phyloP scores from a whole-genome alignment of 331 rosid species.

The Ulmus americana region DNA sequence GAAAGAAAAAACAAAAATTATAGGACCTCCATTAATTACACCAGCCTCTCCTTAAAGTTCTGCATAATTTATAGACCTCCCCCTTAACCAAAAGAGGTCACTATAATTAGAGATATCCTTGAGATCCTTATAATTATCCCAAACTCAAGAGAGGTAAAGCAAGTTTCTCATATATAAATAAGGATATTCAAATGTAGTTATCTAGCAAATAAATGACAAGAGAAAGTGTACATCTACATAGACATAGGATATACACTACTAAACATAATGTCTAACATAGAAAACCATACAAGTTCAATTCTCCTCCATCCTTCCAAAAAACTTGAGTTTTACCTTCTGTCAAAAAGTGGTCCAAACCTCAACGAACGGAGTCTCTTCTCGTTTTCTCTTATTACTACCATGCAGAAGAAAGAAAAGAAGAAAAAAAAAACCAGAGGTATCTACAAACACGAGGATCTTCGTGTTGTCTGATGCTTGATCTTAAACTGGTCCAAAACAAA shows the following conservation, averaged over 20 bases:
- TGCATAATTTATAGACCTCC: neutral
- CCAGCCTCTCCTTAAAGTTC: neutral
- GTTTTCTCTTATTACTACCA: constrained; percentile 11
- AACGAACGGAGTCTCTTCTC: constrained; percentile 14
- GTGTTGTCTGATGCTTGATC: constrained; percentile 6
- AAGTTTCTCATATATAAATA: too few species aligned
- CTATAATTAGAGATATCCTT: neutral
- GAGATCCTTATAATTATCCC: neutral
- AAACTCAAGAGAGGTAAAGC: too few species aligned
- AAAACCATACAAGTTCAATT: constrained; percentile 1
- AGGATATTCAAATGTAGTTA: neutral
- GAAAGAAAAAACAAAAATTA: too few species aligned
- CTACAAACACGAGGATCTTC: constrained; percentile 14
- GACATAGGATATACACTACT: constrained; percentile 11
- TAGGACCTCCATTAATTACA: too few species aligned
- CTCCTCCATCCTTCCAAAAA: constrained; percentile 7
- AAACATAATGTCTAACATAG: constrained; percentile 1
- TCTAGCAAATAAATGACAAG: neutral
- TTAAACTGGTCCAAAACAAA: constrained; percentile 20
- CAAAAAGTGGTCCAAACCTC: constrained; percentile 11
- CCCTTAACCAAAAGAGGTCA: neutral
- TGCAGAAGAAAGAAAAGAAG: constrained; percentile 10
- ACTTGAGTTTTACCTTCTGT: constrained; percentile 4
- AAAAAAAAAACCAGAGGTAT: neutral
- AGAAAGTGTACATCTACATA: constrained; percentile 8